phyloP scores from a whole-genome alignment of 2,329 filamentous ascomycete species.

The Fusarium coicis region DNA sequence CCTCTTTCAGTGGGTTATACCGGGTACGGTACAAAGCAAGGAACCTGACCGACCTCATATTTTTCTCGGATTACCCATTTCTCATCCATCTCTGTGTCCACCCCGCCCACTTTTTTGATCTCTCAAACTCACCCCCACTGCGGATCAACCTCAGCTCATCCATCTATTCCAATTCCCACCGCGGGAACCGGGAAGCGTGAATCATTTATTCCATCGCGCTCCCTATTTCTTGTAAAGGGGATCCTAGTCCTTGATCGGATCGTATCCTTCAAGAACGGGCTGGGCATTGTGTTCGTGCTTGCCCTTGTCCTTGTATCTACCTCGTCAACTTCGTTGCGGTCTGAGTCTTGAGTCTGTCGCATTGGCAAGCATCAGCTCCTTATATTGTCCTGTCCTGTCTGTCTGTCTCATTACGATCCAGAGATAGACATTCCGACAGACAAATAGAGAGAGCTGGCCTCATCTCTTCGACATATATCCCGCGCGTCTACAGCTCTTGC shows the following conservation, averaged over 20 bases:
- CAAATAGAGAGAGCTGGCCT: conserved; percentile 42
- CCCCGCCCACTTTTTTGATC: conserved; percentile 13
- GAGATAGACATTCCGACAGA: conserved; percentile 6
- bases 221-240: conserved; percentile 25
- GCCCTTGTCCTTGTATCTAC: conserved; percentile 1
- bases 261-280: conserved; percentile 26
- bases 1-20: conserved; percentile 19
- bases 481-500: conserved; percentile 2
- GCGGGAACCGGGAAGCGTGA: conserved; percentile 36
- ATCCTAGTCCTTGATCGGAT: conserved; percentile 28
- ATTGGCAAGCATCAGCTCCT: conserved; percentile 17
- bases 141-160: conserved; percentile 33
- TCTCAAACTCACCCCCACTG: conserved; percentile 26
- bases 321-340: conserved; percentile 24
- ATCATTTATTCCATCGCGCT: conserved; percentile 27
- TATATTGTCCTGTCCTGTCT: not conserved
- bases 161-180: conserved; percentile 34
- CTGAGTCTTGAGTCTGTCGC: conserved; percentile 14
- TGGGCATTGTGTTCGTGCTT: conserved; percentile 13
- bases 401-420: conserved; percentile 18
- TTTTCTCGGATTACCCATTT: conserved; percentile 8
- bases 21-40: conserved; percentile 11
- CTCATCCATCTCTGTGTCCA: not conserved
- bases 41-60: conserved; percentile 18
- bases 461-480: conserved; percentile 17